These are phyloP conservation scores for Aspergillus heteromorphus DNA, from an alignment of 495 filamentous ascomycete genomes.

Conservation along the genomic window DNA sequence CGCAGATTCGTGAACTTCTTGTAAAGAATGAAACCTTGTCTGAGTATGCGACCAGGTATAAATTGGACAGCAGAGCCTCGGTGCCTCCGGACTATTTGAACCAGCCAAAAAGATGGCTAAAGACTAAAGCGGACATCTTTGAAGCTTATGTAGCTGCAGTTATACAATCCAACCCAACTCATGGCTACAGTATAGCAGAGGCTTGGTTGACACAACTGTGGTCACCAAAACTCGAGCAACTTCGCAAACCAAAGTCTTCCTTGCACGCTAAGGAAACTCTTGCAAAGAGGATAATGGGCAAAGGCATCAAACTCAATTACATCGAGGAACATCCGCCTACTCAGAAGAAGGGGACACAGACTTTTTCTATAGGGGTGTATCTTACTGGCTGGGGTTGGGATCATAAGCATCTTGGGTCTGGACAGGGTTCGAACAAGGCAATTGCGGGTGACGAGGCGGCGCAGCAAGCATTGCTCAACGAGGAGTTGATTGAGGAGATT, in stretches of 20 bases:
- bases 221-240: conserved; percentile 39
- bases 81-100: conserved; percentile 40
- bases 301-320: conserved; percentile 62
- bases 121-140: conserved; percentile 77
- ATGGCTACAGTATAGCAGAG: conserved; percentile 55
- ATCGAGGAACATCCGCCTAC: conserved; percentile 46
- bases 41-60: conserved; percentile 59
- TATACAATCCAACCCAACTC: conserved; percentile 54
- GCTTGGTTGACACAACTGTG: conserved; percentile 69
- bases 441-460: conserved; percentile 72
- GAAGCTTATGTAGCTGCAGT: conserved; percentile 82
- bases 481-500: conserved; percentile 52
- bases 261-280: conserved; percentile 50
- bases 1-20: conserved; percentile 61
- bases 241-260: conserved; percentile 34
- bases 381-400: conserved; percentile 69
- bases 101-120: conserved; percentile 50
- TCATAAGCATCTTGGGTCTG: conserved; percentile 58
- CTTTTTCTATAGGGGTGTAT: conserved; percentile 65
- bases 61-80: conserved; percentile 54
- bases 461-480: conserved; percentile 54
- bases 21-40: conserved; percentile 75
- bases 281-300: conserved; percentile 49
- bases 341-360: conserved; percentile 52
- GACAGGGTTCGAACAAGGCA: conserved; percentile 63